These are phyloP conservation scores for Phytophthora capsici DNA, from an alignment of 352 stramenopile genomes.

Conservation along the genomic window DNA sequence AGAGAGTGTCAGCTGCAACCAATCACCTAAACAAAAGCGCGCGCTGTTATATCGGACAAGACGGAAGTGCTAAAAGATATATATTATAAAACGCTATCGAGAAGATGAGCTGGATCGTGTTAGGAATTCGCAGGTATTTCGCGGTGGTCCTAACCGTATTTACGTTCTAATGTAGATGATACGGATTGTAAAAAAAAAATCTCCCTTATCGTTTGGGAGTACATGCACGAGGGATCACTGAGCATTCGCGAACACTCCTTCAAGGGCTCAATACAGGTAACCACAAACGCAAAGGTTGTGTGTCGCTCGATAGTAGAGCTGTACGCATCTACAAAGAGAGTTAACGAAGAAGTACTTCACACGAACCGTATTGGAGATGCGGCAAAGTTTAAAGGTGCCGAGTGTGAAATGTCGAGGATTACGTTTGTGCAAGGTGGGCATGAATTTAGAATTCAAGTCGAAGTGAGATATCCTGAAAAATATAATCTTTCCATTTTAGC, in stretches of 20 bases:
- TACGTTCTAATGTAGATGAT: slow-evolving; percentile 16
- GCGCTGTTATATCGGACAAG: slow-evolving; percentile 2
- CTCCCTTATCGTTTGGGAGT: slow-evolving; percentile 8
- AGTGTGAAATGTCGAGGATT: slow-evolving; percentile 6
- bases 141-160: slow-evolving; percentile 1
- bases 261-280: slow-evolving; percentile 15
- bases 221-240: slow-evolving; percentile 16
- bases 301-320: slow-evolving; percentile 5
- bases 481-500: no score
- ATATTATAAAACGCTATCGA: neutral
- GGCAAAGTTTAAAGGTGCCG: slow-evolving; percentile 12
- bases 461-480: no score
- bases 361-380: slow-evolving; percentile 4
- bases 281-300: slow-evolving; percentile 2
- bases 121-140: slow-evolving; percentile 6
- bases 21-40: slow-evolving; percentile 13
- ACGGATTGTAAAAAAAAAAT: slow-evolving; percentile 21
- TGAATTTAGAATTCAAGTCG: slow-evolving; percentile 10
- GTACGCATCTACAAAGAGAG: slow-evolving; percentile 11
- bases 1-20: slow-evolving; percentile 4
- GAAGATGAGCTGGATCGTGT: slow-evolving; percentile 7
- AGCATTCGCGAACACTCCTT: slow-evolving; percentile 14
- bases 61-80: slow-evolving; percentile 4
- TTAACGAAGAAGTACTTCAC: neutral
- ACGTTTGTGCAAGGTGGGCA: slow-evolving; percentile 11